phyloP scores from a whole-genome alignment of 1,284 basidiomycete genomes.

The Moniliella sp. region DNA sequence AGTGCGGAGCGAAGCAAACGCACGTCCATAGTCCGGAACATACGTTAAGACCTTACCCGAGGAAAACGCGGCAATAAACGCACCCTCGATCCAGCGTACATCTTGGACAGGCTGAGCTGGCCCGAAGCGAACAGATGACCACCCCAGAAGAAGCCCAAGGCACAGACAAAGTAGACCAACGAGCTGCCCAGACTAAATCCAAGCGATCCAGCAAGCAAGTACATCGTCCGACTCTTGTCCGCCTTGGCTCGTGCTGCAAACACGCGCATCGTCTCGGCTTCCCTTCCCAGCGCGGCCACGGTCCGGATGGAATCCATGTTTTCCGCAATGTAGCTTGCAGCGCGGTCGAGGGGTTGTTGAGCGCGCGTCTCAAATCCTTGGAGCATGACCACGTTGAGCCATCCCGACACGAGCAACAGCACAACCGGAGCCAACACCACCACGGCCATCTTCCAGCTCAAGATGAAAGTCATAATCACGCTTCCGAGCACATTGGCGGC shows the following conservation, averaged over 20 bases:
- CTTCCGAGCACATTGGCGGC: constrained; percentile 32
- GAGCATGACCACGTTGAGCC: constrained; percentile 28
- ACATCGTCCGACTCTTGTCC: constrained; percentile 10
- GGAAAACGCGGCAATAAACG: constrained; percentile 34
- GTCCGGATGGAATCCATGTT: constrained; percentile 35
- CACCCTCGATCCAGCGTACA: constrained; percentile 33
- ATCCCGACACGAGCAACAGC: constrained; percentile 16
- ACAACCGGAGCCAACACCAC: constrained; percentile 32
- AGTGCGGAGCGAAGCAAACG: constrained; percentile 10
- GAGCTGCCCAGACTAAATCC: constrained; percentile 33
- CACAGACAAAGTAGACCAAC: too few species aligned
- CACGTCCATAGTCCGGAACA: constrained; percentile 19
- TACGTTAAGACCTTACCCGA: constrained; percentile 19
- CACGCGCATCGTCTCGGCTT: constrained; percentile 23
- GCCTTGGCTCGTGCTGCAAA: constrained; percentile 15
- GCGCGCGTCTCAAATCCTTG: constrained; percentile 26
- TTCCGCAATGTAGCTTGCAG: constrained; percentile 34
- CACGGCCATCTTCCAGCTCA: constrained; percentile 33
- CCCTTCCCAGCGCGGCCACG: constrained; percentile 35
- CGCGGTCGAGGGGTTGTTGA: constrained; percentile 19
- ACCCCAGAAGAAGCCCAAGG: constrained; percentile 35
- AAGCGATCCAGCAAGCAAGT: constrained; percentile 23
- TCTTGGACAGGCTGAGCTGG: constrained; percentile 8
- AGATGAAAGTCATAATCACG: constrained; percentile 33
- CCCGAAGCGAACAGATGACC: constrained; percentile 18